A percentile compares a stretch with the other conserved stretches of the same genome.
These are phyloP conservation scores for Pleurostoma richardsiae DNA, from an alignment of 2,329 filamentous ascomycete genomes.

Conservation along the genomic window DNA sequence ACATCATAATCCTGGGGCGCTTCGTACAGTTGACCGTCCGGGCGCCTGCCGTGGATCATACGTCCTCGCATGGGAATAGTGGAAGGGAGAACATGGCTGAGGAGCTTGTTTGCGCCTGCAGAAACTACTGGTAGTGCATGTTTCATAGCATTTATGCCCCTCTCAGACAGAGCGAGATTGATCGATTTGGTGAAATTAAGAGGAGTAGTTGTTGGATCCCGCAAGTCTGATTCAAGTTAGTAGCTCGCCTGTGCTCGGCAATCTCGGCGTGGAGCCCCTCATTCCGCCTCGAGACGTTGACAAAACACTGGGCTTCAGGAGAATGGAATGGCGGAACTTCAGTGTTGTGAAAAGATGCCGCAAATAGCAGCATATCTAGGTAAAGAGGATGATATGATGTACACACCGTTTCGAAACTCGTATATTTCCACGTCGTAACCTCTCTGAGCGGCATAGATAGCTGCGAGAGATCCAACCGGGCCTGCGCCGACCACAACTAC, in stretches of 20 bases:
- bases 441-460: constrained; percentile 83
- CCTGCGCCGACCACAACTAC: constrained; percentile 86
- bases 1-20: constrained; percentile 86
- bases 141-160: constrained; percentile 84
- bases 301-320: no score
- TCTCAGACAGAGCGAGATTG: constrained; percentile 89
- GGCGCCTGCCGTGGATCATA: constrained; percentile 80
- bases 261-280: no score
- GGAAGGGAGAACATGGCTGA: constrained; percentile 67
- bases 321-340: no score
- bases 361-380: constrained; percentile 1
- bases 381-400: constrained; percentile 18
- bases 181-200: constrained; percentile 99
- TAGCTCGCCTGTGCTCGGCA: no score
- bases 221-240: constrained; percentile 60
- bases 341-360: constrained; percentile 4
- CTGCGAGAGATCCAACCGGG: constrained; percentile 87
- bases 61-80: constrained; percentile 93
- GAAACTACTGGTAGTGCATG: constrained; percentile 37
- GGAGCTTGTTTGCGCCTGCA: constrained; percentile 54
- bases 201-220: constrained; percentile 74
- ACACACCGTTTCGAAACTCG: constrained; percentile 79
- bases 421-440: constrained; percentile 92
- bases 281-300: no score
- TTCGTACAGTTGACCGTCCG: constrained; percentile 64